Evolutionary conservation across 208 protist genomes (phyloP), one percentile per base, ranked within the genome.

Genomic region (Acanthamoeba sp.): DNA sequence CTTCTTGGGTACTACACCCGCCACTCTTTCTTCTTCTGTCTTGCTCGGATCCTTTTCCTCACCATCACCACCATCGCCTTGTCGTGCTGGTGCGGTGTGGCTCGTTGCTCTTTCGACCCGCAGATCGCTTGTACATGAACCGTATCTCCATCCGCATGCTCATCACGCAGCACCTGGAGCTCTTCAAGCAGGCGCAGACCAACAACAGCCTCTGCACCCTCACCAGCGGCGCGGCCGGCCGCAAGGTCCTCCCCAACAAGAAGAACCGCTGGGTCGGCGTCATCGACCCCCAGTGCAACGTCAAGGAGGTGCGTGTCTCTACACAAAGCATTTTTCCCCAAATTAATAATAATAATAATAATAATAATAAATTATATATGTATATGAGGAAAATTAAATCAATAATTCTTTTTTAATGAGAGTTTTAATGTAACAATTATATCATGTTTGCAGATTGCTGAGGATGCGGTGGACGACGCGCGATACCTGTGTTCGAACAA

Each of bases 111-210:
- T n/a, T n/a, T n/a, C n/a, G n/a, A 52, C 9, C 5, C 27, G 27
- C 62, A 92, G 87, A 92, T 42, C 87, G 87, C 20, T 76, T 92
- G 50, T 92, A 92, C 40, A 92, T 92, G 87, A 92, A 92, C 62
- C 52, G 87, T 32, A 76, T 92, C 38, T 66, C 57, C 38, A 92
- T 92, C 24, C 87, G 87, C 5, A 92, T 92, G 87, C 62, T 92
- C 9, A 92, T 92, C 34, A 50, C 50, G 62, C 87, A 92, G 36
- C 87, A 92, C 36, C 52, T 92, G 27, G 87, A 76, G 40, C 34
- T 92, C 14, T 76, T 92, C 87, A 92, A 92, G 40, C 80, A 89
- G 36, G 80, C 80, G 52, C 45, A 89, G 52, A 64, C 12, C 45
- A 89, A 89, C 45, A 89, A 64, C 48, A 24, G 34, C 38, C 71